Evolutionary conservation across 2,329 filamentous ascomycete species (phyloP).

Genomic region (Dactylellina cionopaga): DNA sequence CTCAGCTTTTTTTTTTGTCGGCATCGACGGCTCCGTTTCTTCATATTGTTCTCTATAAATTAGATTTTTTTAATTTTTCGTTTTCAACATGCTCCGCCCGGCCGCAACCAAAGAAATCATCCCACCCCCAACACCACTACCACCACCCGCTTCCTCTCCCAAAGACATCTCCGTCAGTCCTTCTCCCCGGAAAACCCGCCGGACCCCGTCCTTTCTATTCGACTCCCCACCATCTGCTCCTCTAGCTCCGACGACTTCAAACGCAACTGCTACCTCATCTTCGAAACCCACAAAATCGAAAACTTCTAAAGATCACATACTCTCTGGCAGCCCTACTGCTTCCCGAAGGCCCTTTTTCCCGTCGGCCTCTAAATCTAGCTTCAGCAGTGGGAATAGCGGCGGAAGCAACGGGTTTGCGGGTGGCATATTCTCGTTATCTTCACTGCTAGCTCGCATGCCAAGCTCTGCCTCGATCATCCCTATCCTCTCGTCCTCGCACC

Average conservation of each 20-base stretch:
- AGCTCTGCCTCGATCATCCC: constrained; percentile 38
- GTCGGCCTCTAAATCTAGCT: constrained; percentile 40
- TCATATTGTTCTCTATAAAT: neutral
- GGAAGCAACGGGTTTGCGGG: constrained; percentile 41
- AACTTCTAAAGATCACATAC: constrained; percentile 29
- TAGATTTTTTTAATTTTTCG: neutral
- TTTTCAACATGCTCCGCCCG: constrained; percentile 31
- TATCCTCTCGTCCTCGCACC: constrained; percentile 30
- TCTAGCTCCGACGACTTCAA: constrained; percentile 41
- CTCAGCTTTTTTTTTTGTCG: neutral
- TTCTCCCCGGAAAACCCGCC: constrained; percentile 12
- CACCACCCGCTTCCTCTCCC: no score
- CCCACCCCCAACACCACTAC: no score
- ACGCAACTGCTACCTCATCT: constrained; percentile 47
- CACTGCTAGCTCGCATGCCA: constrained; percentile 48
- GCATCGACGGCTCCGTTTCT: neutral
- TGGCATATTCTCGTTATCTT: constrained; percentile 44
- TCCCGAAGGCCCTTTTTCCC: constrained; percentile 44
- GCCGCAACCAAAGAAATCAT: constrained; percentile 39
- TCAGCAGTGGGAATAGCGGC: constrained; percentile 32
- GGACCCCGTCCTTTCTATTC: constrained; percentile 51
- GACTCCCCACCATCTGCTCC: constrained; percentile 50
- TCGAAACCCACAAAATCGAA: constrained; percentile 46
- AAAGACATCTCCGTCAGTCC: constrained; percentile 31
- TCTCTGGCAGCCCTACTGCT: constrained; percentile 16